Percentiles rank a stretch among this genome's conserved stretches.
These are phyloP conservation scores for Ascochyta viciae-villosae DNA, from an alignment of 2,329 filamentous ascomycete genomes.

Conservation along the genomic window DNA sequence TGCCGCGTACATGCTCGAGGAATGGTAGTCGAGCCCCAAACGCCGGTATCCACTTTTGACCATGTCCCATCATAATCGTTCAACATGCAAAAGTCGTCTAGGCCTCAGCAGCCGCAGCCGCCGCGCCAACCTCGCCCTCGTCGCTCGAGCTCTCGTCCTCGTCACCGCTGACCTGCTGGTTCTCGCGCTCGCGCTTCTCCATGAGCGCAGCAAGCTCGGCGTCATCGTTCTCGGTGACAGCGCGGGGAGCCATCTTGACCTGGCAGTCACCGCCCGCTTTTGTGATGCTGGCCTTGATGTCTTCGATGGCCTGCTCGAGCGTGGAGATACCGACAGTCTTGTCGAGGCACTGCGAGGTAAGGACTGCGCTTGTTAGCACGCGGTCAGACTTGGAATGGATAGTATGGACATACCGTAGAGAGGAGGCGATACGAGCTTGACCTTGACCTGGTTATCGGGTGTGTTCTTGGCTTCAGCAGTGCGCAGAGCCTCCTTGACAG, in stretches of 20 bases:
- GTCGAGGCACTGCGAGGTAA: conserved; percentile 94
- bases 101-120: conserved; percentile 47
- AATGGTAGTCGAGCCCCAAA: conserved; percentile 31
- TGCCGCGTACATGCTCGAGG: conserved; percentile 26
- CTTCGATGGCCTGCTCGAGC: conserved; percentile 87
- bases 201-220: conserved; percentile 96
- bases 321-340: conserved; percentile 85
- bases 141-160: conserved; percentile 96
- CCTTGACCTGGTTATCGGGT: conserved; percentile 91
- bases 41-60: conserved; percentile 41
- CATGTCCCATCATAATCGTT: conserved; percentile 26
- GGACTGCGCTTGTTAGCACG: conserved; percentile 59
- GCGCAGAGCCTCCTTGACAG: conserved; percentile 90
- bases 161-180: conserved; percentile 96
- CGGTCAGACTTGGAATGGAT: not conserved
- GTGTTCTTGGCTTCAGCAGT: conserved; percentile 94
- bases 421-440: conserved; percentile 96
- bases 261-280: conserved; percentile 78
- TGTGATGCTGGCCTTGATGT: conserved; percentile 83
- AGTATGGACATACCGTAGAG: conserved; percentile 66
- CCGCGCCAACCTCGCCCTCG: conserved; percentile 70
- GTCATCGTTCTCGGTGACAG: conserved; percentile 97
- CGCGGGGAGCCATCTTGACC: conserved; percentile 99
- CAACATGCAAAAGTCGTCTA: conserved; percentile 27
- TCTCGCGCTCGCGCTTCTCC: conserved; percentile 98